Evolutionary conservation across 345 rosid species (phyloP).

Genomic region (Pistacia integerrima): DNA sequence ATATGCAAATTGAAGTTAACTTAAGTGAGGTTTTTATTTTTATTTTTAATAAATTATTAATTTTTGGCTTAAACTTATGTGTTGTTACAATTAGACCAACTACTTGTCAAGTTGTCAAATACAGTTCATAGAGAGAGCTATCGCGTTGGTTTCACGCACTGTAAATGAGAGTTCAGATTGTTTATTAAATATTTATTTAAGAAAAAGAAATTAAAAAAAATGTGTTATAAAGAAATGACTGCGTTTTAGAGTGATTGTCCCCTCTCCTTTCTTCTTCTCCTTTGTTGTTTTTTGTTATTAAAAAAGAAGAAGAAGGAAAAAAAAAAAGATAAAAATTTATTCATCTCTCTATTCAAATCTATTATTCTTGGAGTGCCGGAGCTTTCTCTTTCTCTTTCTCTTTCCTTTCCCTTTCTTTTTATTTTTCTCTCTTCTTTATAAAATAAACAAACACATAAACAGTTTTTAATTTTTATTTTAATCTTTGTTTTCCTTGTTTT

Average conservation of each 20-base stretch:
- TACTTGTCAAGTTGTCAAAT: neutral
- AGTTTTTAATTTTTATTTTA: constrained; percentile 33
- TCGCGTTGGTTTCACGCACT: constrained; percentile 19
- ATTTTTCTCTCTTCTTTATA: constrained; percentile 22
- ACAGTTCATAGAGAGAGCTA: neutral
- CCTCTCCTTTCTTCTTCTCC: neutral
- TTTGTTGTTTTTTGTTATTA: constrained; percentile 10
- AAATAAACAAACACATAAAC: constrained; percentile 29
- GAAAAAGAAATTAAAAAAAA: constrained; percentile 1
- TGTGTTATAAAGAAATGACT: constrained; percentile 14
- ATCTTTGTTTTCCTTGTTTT: constrained; percentile 29
- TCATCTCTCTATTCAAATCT: neutral
- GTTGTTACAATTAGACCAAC: constrained; percentile 5
- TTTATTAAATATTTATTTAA: neutral
- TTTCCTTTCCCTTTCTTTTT: neutral
- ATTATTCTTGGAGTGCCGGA: constrained; percentile 20
- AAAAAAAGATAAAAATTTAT: neutral
- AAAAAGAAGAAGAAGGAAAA: no score
- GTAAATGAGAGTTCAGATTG: neutral
- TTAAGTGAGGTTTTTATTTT: neutral
- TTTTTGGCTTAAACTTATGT: neutral
- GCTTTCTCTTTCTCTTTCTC: constrained; percentile 22
- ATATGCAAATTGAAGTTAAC: neutral
- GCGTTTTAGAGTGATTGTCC: constrained; percentile 16
- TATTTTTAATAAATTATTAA: neutral